A percentile compares a stretch with the other conserved stretches of the same genome.
Evolutionary conservation across 345 rosid species (phyloP).

Genomic region (rapeseed (Brassica napus)): DNA sequence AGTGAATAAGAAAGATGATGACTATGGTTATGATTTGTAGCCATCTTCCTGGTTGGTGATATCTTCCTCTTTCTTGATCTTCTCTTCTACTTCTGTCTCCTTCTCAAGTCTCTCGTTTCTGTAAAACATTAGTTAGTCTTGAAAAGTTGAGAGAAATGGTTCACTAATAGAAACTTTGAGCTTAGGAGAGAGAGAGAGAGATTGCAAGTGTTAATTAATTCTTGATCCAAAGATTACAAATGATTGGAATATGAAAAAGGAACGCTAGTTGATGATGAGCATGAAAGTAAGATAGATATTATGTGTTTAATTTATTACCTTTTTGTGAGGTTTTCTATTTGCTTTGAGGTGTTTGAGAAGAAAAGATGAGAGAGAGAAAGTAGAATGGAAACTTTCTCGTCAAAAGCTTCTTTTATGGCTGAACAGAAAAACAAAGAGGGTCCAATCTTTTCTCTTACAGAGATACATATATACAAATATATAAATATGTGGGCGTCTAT

Average conservation of each 20-base stretch:
- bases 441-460: constrained; percentile 51
- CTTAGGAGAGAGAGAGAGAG: background rate
- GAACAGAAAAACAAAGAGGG: constrained; percentile 50
- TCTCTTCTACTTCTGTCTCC: constrained; percentile 35
- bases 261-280: constrained; percentile 38
- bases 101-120: constrained; percentile 16
- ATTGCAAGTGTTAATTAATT: constrained; percentile 17
- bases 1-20: constrained; percentile 70
- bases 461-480: constrained; percentile 10
- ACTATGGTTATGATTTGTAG: constrained; percentile 60
- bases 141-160: constrained; percentile 1
- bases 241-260: constrained; percentile 30
- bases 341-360: constrained; percentile 25
- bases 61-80: constrained; percentile 30
- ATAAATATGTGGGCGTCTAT: constrained; percentile 4
- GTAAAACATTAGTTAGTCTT: constrained; percentile 29
- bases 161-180: constrained; percentile 9
- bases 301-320: constrained; percentile 37
- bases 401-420: constrained; percentile 42
- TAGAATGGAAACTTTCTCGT: constrained; percentile 55
- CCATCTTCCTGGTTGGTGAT: constrained; percentile 48
- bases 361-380: constrained; percentile 33
- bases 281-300: constrained; percentile 36
- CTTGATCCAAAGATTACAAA: constrained; percentile 16
- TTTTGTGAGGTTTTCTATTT: constrained; percentile 27